Base-by-base conservation (phyloP, 2,329 filamentous ascomycete genomes). In the Plectosphaerella sp. region DNA sequence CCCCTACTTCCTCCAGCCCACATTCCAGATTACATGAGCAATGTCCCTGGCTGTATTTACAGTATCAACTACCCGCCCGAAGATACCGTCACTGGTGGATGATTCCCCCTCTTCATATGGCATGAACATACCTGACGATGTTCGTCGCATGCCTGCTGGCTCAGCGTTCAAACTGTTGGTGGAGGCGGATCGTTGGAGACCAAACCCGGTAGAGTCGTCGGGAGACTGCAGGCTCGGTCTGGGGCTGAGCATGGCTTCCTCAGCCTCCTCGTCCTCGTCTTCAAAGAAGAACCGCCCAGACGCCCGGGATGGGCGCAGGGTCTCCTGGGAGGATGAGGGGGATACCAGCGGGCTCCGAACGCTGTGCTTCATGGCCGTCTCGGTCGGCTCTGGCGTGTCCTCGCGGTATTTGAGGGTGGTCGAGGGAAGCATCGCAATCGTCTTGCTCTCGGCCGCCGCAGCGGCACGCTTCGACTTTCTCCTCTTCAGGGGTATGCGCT, bases 71-170 rank as follows among this genome's bases (percentile, higher is more conserved):
- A 95, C 85, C 61, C 86, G 84, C 55, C 89, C 88, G 63, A 95
- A 81, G 51, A 95, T 77, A 46, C 87, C 87, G 49, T 79, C 75
- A 62, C 74, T 82, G 55, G 77, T 73, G 46, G 68, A 77, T 65
- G 69, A 74, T 58, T 91, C 88, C 54, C 84, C 84, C 60, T 91
- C 87, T 60, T 91, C 88, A 60, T 86, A 88, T 8, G 91, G 89
- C 88, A 95, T 92, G 62, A 96, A 88, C 89, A 96, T 95, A 59
- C 91, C 91, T 39, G 90, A 94, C 48, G 84, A 77, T 18, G 90
- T 95, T 59, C 91, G 80, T 56, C 87, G 84, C 76, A 95, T 86
- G 49, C 86, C 85, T 16, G 70, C 73, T 43, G 77, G 72, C 54
- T 82, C 77, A 18, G 72, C 73, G n/a, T 64, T 67, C n/a, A 81